Base-by-base conservation (phyloP, 371 early-diverging fungal species). In the Capillidium rhysosporum region DNA sequence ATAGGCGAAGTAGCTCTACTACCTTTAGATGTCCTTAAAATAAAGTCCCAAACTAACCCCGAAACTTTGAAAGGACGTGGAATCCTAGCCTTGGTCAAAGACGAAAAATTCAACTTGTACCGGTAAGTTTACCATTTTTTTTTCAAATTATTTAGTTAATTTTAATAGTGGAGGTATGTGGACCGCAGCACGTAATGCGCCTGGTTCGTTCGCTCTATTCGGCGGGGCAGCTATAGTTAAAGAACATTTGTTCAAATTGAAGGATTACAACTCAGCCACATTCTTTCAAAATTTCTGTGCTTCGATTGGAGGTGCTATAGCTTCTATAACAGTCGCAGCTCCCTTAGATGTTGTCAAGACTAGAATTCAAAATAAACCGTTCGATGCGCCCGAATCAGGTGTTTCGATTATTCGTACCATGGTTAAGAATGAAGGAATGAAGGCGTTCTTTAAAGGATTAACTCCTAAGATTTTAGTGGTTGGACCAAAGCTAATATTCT, bases 181-280 rank as follows among this genome's bases (percentile, higher is more conserved):
- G 97, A 96, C 97, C n/a, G 89, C 91, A 45, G 86, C 90, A 46
- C 84, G 97, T 57, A 96, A 96, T 62, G 95, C 97, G 0, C 95
- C 95, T 28, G 97, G 97, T 30, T 91, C 91, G 18, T 96, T 96
- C 65, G 94, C 97, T 24, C 73, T 96, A 51, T 89, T 96, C 65
- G 97, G 97, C 60, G 95, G 89, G 12, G 86, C 90, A 34, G 93
- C 95, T 2, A 67, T 90, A 55, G 86, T 88, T 46, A 96, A 96
- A 77, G 93, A 93, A 65, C 83, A 84, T 71, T 49, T 86, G 40
- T 94, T 92, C 64, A 65, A 68, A 38, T 69, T 96, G 52, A 71
- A 82, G 39, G 88, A 94, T 63, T 91, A 89, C 69, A 77, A 69
- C 71, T 78, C 84, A 67, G 93, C 97, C n/a, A 89, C 95, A 26